Conservation (phyloP, 148 eudicot species). For the Simmondsia chinensis region DNA sequence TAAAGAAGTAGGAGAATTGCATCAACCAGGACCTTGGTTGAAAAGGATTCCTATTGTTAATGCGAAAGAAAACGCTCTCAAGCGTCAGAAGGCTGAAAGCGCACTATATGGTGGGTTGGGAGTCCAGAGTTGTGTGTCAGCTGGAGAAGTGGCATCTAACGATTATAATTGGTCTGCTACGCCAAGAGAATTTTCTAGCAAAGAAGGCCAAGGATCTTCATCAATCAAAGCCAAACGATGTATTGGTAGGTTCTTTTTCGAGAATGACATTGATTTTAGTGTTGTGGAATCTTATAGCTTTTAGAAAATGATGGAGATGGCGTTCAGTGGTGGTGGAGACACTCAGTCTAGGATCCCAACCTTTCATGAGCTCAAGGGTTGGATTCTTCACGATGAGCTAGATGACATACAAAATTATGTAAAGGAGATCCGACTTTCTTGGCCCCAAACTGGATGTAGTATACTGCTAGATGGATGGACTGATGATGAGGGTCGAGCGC, state of each 20-base stretch:
- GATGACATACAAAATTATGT: conserved; percentile 26
- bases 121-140: conserved; percentile 3
- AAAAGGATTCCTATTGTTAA: conserved; percentile 12
- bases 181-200: neutral
- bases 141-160: neutral
- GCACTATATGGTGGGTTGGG: neutral
- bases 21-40: neutral
- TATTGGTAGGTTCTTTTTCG: conserved; percentile 38
- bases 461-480: conserved; percentile 50
- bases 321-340: conserved; percentile 3
- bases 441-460: conserved; percentile 45
- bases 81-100: neutral
- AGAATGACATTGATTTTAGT: conserved; percentile 24
- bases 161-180: neutral
- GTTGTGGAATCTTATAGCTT: conserved; percentile 30
- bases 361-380: conserved; percentile 26
- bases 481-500: conserved; percentile 20
- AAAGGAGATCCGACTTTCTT: conserved; percentile 21
- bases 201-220: conserved; percentile 5
- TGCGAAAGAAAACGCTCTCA: neutral
- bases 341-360: conserved; percentile 16
- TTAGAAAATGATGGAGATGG: conserved; percentile 17
- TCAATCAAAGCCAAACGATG: conserved; percentile 5
- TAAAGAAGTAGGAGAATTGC: conserved; percentile 4
- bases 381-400: conserved; percentile 26